Conservation (phyloP, 208 protist genomes). For the Endotrypanum monterogeii region DNA sequence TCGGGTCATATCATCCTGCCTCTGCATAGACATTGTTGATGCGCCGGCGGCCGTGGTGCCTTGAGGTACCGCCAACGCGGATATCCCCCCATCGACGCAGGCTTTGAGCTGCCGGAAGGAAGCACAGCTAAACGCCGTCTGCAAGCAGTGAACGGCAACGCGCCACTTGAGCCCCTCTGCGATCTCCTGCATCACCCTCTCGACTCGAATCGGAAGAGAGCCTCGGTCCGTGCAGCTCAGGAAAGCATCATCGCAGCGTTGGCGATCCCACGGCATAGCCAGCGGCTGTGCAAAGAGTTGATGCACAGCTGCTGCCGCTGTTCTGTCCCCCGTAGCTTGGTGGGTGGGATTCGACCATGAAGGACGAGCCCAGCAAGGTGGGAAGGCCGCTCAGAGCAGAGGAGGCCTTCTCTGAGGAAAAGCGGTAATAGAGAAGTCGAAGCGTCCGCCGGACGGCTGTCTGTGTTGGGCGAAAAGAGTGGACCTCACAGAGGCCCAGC, state of each 20-base stretch:
- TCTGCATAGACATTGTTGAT: background rate
- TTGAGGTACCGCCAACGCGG: background rate
- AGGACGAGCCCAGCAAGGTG: background rate
- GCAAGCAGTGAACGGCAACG: slow-evolving; percentile 27
- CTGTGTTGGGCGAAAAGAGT: slow-evolving; percentile 38
- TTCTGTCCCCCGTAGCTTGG: slow-evolving; percentile 14
- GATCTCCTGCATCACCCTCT: slow-evolving; percentile 20
- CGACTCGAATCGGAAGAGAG: slow-evolving; percentile 18
- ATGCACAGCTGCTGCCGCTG: slow-evolving; percentile 6
- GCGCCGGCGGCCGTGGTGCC: background rate
- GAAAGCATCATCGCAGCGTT: slow-evolving; percentile 22
- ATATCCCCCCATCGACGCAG: slow-evolving; percentile 7
- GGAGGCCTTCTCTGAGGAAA: slow-evolving; percentile 24
- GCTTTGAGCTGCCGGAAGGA: slow-evolving; percentile 16
- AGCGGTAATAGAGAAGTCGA: slow-evolving; percentile 39
- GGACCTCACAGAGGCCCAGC: slow-evolving; percentile 35
- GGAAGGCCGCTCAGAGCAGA: background rate
- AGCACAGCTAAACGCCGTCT: slow-evolving; percentile 17
- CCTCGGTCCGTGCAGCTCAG: slow-evolving; percentile 13
- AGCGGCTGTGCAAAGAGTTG: slow-evolving; percentile 24
- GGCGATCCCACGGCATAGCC: slow-evolving; percentile 24
- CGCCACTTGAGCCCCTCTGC: slow-evolving; percentile 21
- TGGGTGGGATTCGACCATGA: slow-evolving; percentile 4
- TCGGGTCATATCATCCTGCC: background rate
- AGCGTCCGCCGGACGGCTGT: slow-evolving; percentile 49